A percentile compares a stretch with the other conserved stretches of the same genome.
phyloP scores from a whole-genome alignment of 129 eudicot species.

The Solidago caesia region DNA sequence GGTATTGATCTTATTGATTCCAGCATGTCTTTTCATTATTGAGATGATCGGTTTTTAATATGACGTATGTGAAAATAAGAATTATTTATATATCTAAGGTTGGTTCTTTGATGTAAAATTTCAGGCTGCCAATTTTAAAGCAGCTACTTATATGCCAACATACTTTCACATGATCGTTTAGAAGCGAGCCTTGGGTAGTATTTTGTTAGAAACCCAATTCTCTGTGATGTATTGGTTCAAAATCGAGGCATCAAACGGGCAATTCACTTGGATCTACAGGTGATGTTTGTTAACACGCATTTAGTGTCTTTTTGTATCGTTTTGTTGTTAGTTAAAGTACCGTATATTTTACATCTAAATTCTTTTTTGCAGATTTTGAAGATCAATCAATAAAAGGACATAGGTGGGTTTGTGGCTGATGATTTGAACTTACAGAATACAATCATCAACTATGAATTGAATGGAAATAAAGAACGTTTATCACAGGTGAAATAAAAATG shows the following conservation, averaged over 20 bases:
- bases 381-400: no score
- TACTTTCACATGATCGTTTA: conserved; percentile 62
- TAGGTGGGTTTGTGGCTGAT: no score
- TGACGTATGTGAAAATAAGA: not conserved
- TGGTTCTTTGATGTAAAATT: conserved; percentile 23
- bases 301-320: not conserved
- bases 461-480: no score
- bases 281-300: conserved; percentile 21
- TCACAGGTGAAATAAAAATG: no score
- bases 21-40: not conserved
- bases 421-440: no score
- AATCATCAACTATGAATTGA: no score
- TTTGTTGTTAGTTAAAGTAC: no score
- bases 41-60: not conserved
- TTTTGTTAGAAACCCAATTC: conserved; percentile 63
- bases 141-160: conserved; percentile 67
- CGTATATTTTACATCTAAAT: no score
- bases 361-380: no score
- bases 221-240: conserved; percentile 56
- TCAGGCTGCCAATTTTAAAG: conserved; percentile 77
- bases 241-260: conserved; percentile 54
- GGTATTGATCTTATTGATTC: conserved; percentile 38
- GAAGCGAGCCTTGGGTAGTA: conserved; percentile 59
- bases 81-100: not conserved
- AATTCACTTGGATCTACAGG: conserved; percentile 68